These are phyloP conservation scores for Arachis stenosperma DNA, from an alignment of 306 rosid genomes.

Conservation along the genomic window DNA sequence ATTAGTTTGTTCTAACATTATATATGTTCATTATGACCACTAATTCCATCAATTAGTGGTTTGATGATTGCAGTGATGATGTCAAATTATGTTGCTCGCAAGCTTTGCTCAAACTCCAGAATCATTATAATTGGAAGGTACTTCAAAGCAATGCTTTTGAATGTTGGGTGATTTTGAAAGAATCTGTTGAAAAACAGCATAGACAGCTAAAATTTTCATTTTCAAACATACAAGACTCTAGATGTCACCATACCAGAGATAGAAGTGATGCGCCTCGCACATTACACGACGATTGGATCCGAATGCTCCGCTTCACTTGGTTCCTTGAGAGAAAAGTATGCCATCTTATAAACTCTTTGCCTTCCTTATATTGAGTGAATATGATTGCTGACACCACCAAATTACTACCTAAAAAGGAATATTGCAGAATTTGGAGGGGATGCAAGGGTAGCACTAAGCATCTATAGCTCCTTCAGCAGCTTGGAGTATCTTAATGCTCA, in stretches of 20 bases:
- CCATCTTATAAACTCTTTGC: conserved; percentile 22
- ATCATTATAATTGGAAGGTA: conserved; percentile 88
- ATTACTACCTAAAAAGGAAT: conserved; percentile 55
- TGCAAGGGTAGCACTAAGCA: conserved; percentile 79
- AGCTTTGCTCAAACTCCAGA: conserved; percentile 67
- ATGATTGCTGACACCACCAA: conserved; percentile 44
- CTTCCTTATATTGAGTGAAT: conserved; percentile 29
- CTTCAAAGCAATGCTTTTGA: neutral
- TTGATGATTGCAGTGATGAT: conserved; percentile 85
- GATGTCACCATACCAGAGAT: conserved; percentile 94
- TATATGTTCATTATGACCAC: conserved; percentile 53
- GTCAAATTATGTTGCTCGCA: conserved; percentile 69
- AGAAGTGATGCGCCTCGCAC: conserved; percentile 94
- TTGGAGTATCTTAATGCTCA: conserved; percentile 91
- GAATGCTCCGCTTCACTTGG: conserved; percentile 71
- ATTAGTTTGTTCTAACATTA: conserved; percentile 39
- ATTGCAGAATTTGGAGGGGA: conserved; percentile 87
- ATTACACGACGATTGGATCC: conserved; percentile 81
- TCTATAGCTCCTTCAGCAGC: conserved; percentile 78
- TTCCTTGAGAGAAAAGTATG: conserved; percentile 62
- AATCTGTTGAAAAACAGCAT: neutral
- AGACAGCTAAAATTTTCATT: neutral
- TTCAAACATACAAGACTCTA: conserved; percentile 55
- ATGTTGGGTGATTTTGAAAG: neutral
- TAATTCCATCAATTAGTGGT: conserved; percentile 83